A percentile compares a stretch with the other conserved stretches of the same genome.
phyloP scores from a whole-genome alignment of 2,329 filamentous ascomycete genomes.

The Phaeosphaeriaceae sp. region DNA sequence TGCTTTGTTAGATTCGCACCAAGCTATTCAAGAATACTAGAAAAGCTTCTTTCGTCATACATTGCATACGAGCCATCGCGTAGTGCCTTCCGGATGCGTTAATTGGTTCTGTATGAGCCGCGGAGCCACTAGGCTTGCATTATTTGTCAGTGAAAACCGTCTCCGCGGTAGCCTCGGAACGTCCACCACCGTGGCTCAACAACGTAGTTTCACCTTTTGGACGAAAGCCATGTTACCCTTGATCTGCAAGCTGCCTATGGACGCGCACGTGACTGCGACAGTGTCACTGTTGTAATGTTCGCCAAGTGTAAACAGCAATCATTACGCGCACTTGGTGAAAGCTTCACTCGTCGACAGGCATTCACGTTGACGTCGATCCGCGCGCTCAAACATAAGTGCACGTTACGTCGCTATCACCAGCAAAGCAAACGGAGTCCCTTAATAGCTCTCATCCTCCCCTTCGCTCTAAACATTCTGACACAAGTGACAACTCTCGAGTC shows the following conservation, averaged over 20 bases:
- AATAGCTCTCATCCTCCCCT: not conserved
- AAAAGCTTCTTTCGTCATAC: slow-evolving; percentile 4
- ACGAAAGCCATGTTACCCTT: not conserved
- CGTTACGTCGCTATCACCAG: not conserved
- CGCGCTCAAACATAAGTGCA: not conserved
- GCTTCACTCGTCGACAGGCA: not conserved
- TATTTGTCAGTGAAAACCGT: slow-evolving; percentile 5
- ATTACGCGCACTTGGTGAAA: not conserved
- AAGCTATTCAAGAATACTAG: not conserved
- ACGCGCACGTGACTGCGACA: not conserved
- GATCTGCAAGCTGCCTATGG: too few species aligned
- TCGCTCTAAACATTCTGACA: too few species aligned
- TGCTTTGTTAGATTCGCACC: too few species aligned
- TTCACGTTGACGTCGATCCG: not conserved
- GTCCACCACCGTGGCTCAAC: not conserved
- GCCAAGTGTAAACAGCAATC: too few species aligned
- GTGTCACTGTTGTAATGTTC: not conserved
- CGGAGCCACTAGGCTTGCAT: not conserved
- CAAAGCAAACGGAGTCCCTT: not conserved
- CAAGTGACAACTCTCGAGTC: too few species aligned
- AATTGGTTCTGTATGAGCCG: not conserved
- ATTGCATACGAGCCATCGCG: not conserved
- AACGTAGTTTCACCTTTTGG: not conserved
- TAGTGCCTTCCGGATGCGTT: slow-evolving; percentile 1
- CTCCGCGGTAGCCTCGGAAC: slow-evolving; percentile 4